Percentiles rank a stretch among this genome's conserved stretches.
phyloP scores from a whole-genome alignment of 208 protist genomes.

The Porcisia deanei region DNA sequence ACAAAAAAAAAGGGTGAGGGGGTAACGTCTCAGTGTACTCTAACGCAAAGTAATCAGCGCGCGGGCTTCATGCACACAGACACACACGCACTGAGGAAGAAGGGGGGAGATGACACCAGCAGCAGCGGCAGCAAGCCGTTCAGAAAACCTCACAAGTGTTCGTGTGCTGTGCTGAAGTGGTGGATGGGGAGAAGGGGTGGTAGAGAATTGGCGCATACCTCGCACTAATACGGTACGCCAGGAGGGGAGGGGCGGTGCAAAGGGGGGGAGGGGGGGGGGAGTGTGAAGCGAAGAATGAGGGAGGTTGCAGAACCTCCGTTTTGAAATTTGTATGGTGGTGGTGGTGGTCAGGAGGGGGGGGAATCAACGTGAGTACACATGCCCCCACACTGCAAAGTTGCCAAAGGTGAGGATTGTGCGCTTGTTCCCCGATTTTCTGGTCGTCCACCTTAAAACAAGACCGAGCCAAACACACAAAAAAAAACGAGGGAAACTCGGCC shows the following conservation, averaged over 20 bases:
- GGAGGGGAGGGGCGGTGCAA: not conserved
- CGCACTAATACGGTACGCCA: not conserved
- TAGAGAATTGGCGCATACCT: not conserved
- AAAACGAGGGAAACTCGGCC: too few relatives aligned
- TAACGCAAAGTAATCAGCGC: not conserved
- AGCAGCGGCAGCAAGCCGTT: not conserved
- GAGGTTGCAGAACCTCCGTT: not conserved
- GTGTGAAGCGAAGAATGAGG: conserved; percentile 8
- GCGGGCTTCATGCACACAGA: not conserved
- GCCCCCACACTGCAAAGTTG: not conserved
- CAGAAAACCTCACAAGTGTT: not conserved
- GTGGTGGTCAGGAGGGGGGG: too few relatives aligned
- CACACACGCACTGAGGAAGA: not conserved
- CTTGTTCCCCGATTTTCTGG: too few relatives aligned
- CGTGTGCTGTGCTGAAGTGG: not conserved
- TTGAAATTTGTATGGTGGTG: too few relatives aligned
- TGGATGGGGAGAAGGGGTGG: not conserved
- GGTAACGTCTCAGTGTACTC: not conserved
- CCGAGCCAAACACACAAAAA: not conserved
- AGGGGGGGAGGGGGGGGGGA: not conserved
- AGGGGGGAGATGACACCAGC: not conserved
- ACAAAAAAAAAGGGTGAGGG: not conserved
- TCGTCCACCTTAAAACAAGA: too few relatives aligned
- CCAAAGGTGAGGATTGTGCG: too few relatives aligned
- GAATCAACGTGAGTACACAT: not conserved